Conservation (phyloP, 2,329 filamentous ascomycete genomes). For the Alternaria burnsii region DNA sequence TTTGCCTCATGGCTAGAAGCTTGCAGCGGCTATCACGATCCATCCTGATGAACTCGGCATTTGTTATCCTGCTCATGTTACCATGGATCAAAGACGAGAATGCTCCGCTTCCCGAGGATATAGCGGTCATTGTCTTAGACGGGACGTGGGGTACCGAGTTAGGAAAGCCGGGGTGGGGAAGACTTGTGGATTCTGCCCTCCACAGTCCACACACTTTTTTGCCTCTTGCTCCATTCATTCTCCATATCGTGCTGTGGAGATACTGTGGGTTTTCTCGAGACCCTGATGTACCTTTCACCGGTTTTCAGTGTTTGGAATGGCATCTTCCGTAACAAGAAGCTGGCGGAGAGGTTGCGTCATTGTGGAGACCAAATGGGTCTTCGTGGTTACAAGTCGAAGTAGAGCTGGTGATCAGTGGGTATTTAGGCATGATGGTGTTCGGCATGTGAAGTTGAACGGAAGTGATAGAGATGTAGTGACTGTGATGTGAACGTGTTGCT, state of each 20-base stretch:
- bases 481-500: neutral
- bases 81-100: neutral
- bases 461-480: neutral
- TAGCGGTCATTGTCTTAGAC: neutral
- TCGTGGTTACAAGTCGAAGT: neutral
- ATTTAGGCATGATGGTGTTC: neutral
- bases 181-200: neutral
- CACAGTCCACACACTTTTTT: neutral
- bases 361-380: neutral
- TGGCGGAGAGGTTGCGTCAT: neutral
- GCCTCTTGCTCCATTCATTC: neutral
- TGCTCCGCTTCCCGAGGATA: neutral
- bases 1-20: neutral
- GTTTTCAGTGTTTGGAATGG: neutral
- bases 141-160: neutral
- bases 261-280: neutral
- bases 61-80: no score
- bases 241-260: neutral
- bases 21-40: neutral
- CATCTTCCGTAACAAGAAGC: neutral
- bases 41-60: neutral
- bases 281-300: neutral
- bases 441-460: neutral
- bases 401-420: neutral
- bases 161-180: neutral